A percentile compares a stretch with the other conserved stretches of the same genome.
These are phyloP conservation scores for Talaromyces sp. DNA, from an alignment of 2,329 filamentous ascomycete genomes.

Conservation along the genomic window DNA sequence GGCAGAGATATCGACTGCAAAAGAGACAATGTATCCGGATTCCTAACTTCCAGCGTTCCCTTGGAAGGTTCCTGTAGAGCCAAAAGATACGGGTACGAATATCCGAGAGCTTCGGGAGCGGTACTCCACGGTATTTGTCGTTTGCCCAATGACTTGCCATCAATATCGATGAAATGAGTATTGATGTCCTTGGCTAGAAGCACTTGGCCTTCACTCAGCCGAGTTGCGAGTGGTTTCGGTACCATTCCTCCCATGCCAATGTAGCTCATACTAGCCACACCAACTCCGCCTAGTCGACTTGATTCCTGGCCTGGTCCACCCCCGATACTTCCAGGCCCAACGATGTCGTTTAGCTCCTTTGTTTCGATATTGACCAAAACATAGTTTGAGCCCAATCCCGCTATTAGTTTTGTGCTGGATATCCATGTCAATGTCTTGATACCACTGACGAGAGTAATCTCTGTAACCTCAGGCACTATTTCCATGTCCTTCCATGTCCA, in stretches of 20 bases:
- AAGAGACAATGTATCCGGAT: conserved; percentile 85
- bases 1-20: conserved; percentile 81
- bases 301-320: conserved; percentile 62
- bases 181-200: conserved; percentile 97
- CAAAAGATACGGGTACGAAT: conserved; percentile 93
- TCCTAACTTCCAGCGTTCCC: conserved; percentile 82
- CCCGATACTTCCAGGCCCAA: conserved; percentile 69
- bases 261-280: conserved; percentile 87
- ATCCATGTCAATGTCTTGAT: conserved; percentile 91
- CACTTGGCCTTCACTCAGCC: conserved; percentile 76
- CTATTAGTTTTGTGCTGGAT: conserved; percentile 78
- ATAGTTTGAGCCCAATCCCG: conserved; percentile 87
- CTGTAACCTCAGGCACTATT: conserved; percentile 65
- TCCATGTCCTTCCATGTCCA: conserved; percentile 98
- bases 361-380: conserved; percentile 80
- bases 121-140: conserved; percentile 87
- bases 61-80: conserved; percentile 79
- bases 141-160: conserved; percentile 77
- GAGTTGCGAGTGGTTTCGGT: conserved; percentile 82
- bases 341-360: conserved; percentile 71
- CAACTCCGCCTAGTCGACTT: conserved; percentile 76
- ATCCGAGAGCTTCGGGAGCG: conserved; percentile 86
- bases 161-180: conserved; percentile 81
- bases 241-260: conserved; percentile 92
- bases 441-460: conserved; percentile 75